Evolutionary conservation across 2,329 filamentous ascomycete species (phyloP), one percentile per base, ranked within the genome.

Genomic region (Beauveria asiatica): DNA sequence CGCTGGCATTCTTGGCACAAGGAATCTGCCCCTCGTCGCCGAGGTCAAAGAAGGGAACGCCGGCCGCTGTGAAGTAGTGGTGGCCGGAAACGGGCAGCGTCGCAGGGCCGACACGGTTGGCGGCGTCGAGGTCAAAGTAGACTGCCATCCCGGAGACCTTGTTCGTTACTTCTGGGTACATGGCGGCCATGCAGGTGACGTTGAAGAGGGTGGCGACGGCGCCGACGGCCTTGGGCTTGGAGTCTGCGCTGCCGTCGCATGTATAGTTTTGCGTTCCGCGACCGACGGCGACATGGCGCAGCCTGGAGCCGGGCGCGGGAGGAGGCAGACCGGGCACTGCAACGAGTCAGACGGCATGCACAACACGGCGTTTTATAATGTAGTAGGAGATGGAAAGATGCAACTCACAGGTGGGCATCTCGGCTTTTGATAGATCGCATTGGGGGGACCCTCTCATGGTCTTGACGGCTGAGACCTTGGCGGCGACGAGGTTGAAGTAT

Each of bases 241-340:
- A 70, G 66, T 88, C 82, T 63, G 74, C 74, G 58, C 27, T 45
- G 21, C 80, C 76, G 61, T 83, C 78, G 79, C 93, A 97, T 56
- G 90, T 95, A 79, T 97, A 97, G 81, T 97, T 97, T 76, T 97
- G 87, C 8, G 89, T 94, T 62, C 93, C 93, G 49, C 90, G 87
- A 68, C 93, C 93, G 63, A 97, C 79, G 70, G 88, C 90, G 59
- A 97, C 88, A 74, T 95, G 90, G 70, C 84, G 82, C 55, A 95
- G 79, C 3, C 70, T 76, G 33, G 90, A 77, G 60, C 86, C 88
- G 7, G 76, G 65, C 0, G 83, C 75, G 16, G 85, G 84, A 8
- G 78, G 64, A 16, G 88, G 85, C 7, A 96, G 80, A 17, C 82
- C 75, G 7, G 78, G 78, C 17, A 58, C 60, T 61, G 19, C 9